A percentile compares a stretch with the other conserved stretches of the same genome.
phyloP scores from a whole-genome alignment of 2,329 filamentous ascomycete genomes.

The Blumeria hordei region DNA sequence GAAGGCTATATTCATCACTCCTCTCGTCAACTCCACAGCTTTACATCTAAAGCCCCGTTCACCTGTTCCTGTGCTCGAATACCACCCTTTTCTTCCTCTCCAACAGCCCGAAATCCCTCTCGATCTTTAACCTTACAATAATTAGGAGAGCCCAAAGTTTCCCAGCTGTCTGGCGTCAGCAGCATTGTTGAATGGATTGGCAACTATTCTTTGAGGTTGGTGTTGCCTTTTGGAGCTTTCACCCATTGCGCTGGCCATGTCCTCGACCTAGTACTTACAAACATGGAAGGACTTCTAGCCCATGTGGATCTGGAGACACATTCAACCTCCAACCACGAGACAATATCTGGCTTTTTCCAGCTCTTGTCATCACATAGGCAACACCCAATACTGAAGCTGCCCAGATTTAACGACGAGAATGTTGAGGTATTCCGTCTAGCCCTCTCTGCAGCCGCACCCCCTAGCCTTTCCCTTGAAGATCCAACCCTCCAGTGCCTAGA shows the following conservation, averaged over 20 bases:
- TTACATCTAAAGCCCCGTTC: no score
- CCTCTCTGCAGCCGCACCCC: background rate
- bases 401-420: background rate
- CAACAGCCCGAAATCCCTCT: no score
- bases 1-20: no score
- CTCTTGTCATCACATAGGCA: background rate
- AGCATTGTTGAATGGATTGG: background rate
- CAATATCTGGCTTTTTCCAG: background rate
- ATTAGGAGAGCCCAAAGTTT: background rate
- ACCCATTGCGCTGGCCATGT: background rate
- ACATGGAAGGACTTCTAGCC: background rate
- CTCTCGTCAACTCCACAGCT: no score
- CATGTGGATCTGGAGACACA: background rate
- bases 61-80: no score
- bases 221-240: background rate
- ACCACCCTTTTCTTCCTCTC: no score
- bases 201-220: background rate
- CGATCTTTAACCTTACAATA: no score
- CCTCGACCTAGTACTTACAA: background rate
- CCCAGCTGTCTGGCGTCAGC: background rate
- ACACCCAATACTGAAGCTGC: background rate
- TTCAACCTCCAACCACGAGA: background rate
- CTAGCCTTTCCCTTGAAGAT: background rate
- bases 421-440: background rate
- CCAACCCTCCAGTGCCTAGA: background rate